Evolutionary conservation across 1,284 basidiomycete genomes (phyloP).

Genomic region (Schizopora paradoxa): DNA sequence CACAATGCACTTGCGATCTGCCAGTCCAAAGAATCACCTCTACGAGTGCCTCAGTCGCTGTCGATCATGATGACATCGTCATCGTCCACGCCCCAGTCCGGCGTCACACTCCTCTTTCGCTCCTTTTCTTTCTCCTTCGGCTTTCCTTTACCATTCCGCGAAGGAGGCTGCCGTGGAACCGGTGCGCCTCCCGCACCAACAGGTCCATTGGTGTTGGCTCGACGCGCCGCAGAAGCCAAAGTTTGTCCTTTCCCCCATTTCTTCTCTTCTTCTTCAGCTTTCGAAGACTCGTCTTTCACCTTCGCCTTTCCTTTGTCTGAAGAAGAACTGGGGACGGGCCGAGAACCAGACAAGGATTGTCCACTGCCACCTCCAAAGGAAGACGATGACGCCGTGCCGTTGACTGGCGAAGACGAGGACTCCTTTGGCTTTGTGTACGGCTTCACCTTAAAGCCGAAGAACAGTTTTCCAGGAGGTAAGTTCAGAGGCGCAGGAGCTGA

Average conservation of each 20-base stretch:
- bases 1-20: too few species aligned
- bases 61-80: slow-evolving; percentile 69
- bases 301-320: slow-evolving; percentile 56
- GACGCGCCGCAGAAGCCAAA: slow-evolving; percentile 36
- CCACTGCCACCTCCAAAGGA: slow-evolving; percentile 52
- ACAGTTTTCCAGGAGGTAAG: slow-evolving; percentile 88
- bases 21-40: too few species aligned
- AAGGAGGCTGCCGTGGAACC: slow-evolving; percentile 41
- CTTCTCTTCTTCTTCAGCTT: slow-evolving; percentile 21
- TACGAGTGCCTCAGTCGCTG: slow-evolving; percentile 53
- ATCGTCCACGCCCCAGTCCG: slow-evolving; percentile 73
- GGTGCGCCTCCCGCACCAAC: slow-evolving; percentile 50
- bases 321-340: slow-evolving; percentile 23
- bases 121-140: slow-evolving; percentile 30
- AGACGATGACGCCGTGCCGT: slow-evolving; percentile 20
- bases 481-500: slow-evolving; percentile 88
- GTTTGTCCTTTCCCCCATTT: slow-evolving; percentile 58
- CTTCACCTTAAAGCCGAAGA: slow-evolving; percentile 85
- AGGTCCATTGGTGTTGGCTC: slow-evolving; percentile 29
- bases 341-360: slow-evolving; percentile 46
- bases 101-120: slow-evolving; percentile 64
- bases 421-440: slow-evolving; percentile 42
- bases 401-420: background rate
- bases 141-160: slow-evolving; percentile 26
- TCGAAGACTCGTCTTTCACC: slow-evolving; percentile 21